Evolutionary conservation across 208 protist genomes (phyloP), one percentile per base, ranked within the genome.

Genomic region (Leishmania guyanensis): DNA sequence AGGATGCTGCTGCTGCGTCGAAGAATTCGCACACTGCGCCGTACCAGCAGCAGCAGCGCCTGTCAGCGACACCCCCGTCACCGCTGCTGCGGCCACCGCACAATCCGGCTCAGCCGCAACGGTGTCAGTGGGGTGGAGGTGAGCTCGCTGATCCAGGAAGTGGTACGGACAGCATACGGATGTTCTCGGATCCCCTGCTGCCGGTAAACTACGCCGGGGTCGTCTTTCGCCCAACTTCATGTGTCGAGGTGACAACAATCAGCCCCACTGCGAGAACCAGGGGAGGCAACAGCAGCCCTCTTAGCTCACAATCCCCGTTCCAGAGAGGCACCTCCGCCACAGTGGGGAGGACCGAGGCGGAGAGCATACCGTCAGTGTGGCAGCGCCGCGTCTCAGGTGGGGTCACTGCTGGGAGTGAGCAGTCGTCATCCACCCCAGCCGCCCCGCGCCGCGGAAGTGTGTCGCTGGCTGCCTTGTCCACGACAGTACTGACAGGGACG

Each of bases 201-300:
- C 75, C 81, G 0, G 58, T 84, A 12, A 43, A 48, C 43, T 77
- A 75, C 69, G 75, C 74, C 77, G 77, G 75, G 46, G 69, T 56
- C 60, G 68, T 80, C 9, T 60, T 53, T 14, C 65, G 54, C 56
- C 48, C n/a, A 46, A 68, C 68, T 50, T 46, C 81, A 16, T 64
- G 62, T 58, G 80, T 79, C 48, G 75, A 66, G 54, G 75, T 80
- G 36, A 50, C 20, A 33, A 16, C 62, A 1, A 56, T 76, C 80
- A 29, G 71, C 53, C 62, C 50, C 22, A 51, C 80, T n/a, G 17
- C 65, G 8, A 33, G 33, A 26, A 56, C 50, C 12, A 56, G 46
- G n/a, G 29, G 26, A 33, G 70, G n/a, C 39, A 56, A 22, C 70
- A 14, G 48, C 70, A 53, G 39, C 50, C 22, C 70, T 56, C 70